Percentiles rank a stretch among this genome's conserved stretches.
Evolutionary conservation across 169 alveolate genomes (phyloP).

Genomic region (Cardiosporidium cionae): DNA sequence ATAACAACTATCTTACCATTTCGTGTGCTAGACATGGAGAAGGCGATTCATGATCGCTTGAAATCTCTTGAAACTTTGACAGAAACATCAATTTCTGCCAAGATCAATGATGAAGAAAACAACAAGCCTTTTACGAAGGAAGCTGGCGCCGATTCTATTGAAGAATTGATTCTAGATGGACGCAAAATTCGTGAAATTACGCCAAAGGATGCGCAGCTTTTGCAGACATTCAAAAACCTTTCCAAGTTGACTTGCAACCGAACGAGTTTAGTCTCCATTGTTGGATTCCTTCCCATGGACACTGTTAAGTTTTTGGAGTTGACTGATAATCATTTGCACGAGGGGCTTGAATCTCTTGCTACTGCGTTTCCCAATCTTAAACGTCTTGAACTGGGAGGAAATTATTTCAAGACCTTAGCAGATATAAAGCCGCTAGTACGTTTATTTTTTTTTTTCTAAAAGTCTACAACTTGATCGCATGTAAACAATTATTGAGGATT

Average conservation of each 20-base stretch:
- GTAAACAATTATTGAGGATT: background rate
- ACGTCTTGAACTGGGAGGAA: conserved; percentile 76
- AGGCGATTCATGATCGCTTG: background rate
- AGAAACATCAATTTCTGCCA: too few species aligned
- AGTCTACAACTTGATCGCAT: background rate
- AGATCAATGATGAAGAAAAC: too few species aligned
- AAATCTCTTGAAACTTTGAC: background rate
- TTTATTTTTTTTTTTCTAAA: too few species aligned
- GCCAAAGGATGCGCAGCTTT: conserved; percentile 56
- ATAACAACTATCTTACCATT: too few species aligned
- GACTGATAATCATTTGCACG: conserved; percentile 72
- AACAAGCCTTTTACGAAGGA: too few species aligned
- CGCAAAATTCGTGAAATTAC: conserved; percentile 50
- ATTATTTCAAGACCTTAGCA: conserved; percentile 59
- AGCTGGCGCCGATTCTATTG: conserved; percentile 43
- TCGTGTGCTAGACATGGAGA: too few species aligned
- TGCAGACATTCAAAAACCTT: conserved; percentile 55
- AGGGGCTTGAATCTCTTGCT: conserved; percentile 51
- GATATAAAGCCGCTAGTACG: conserved; percentile 54
- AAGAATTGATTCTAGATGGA: conserved; percentile 75
- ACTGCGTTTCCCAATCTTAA: conserved; percentile 65
- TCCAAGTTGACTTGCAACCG: conserved; percentile 70
- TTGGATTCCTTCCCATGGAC: conserved; percentile 62
- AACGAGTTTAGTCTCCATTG: conserved; percentile 67
- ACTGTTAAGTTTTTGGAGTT: conserved; percentile 65